Evolutionary conservation across 208 protist species (phyloP).

Genomic region (Jaenimonas drosophilae): DNA sequence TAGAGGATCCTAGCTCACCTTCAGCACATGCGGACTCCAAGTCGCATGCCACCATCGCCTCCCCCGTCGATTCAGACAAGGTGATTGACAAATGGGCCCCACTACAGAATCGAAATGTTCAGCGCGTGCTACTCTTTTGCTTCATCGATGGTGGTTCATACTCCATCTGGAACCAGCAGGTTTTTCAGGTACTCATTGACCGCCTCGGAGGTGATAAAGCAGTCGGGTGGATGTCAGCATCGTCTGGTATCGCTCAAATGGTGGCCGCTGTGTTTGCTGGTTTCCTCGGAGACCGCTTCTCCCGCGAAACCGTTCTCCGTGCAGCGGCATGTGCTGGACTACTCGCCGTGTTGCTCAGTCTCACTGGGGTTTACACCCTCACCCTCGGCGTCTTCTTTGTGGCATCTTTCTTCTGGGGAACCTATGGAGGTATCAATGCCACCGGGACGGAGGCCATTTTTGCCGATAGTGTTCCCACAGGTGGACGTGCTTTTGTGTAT

Average conservation of each 20-base stretch:
- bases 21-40: too few relatives aligned
- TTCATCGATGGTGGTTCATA: conserved; percentile 38
- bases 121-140: conserved; percentile 20
- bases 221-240: conserved; percentile 19
- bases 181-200: conserved; percentile 31
- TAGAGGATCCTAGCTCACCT: too few relatives aligned
- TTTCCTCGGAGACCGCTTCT: conserved; percentile 4
- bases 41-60: too few relatives aligned
- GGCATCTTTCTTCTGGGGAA: conserved; percentile 19
- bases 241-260: conserved; percentile 27
- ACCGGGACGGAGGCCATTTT: conserved; percentile 51
- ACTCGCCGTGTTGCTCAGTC: conserved; percentile 13
- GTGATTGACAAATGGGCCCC: too few relatives aligned
- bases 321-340: conserved; percentile 14
- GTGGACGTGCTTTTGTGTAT: conserved; percentile 30
- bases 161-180: conserved; percentile 32
- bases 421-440: conserved; percentile 23
- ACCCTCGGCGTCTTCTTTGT: conserved; percentile 8
- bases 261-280: conserved; percentile 15
- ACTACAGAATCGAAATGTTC: conserved; percentile 24
- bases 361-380: neutral
- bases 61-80: too few relatives aligned
- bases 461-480: conserved; percentile 37
- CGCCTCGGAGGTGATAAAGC: conserved; percentile 10
- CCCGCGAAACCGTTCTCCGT: conserved; percentile 13